A percentile compares a stretch with the other conserved stretches of the same genome.
Evolutionary conservation across 2,329 filamentous ascomycete species (phyloP).

Genomic region (Chaetomium sp.): DNA sequence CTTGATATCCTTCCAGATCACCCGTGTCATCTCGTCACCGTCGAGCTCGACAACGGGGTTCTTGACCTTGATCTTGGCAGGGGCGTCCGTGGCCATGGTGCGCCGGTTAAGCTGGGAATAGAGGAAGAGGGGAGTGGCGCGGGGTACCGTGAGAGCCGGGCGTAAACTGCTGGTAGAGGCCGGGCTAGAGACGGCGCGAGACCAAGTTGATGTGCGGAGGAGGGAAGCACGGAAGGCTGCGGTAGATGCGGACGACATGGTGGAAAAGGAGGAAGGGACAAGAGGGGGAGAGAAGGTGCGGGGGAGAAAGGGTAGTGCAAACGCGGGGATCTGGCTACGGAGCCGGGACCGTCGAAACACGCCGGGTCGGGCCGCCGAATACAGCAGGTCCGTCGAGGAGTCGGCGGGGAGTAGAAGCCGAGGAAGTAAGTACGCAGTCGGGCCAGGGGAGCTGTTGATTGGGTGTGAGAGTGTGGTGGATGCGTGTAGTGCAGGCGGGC

Average conservation of each 20-base stretch:
- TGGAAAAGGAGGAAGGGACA: slow-evolving; percentile 20
- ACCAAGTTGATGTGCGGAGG: slow-evolving; percentile 17
- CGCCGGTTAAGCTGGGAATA: slow-evolving; percentile 32
- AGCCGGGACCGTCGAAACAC: slow-evolving; percentile 6
- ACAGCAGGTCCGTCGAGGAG: slow-evolving; percentile 12
- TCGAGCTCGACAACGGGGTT: slow-evolving; percentile 98
- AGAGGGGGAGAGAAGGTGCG: slow-evolving; percentile 1
- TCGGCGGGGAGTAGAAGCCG: slow-evolving; percentile 22
- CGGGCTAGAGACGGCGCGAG: slow-evolving; percentile 15
- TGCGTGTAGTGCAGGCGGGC: slow-evolving; percentile 9
- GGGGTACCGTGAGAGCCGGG: slow-evolving; percentile 8
- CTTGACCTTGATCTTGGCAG: slow-evolving; percentile 96
- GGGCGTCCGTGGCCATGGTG: slow-evolving; percentile 45
- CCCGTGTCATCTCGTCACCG: slow-evolving; percentile 92
- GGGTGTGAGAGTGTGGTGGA: slow-evolving; percentile 1
- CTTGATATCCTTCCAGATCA: slow-evolving; percentile 99
- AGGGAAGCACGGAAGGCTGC: slow-evolving; percentile 23
- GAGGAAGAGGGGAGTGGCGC: slow-evolving; percentile 26
- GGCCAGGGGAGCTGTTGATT: slow-evolving; percentile 13
- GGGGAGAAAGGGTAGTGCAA: slow-evolving; percentile 7
- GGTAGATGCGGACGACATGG: slow-evolving; percentile 22
- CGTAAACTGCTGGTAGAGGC: slow-evolving; percentile 10
- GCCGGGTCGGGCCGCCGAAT: slow-evolving; percentile 22
- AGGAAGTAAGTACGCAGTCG: slow-evolving; percentile 15
- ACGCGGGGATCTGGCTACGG: slow-evolving; percentile 1